A percentile compares a stretch with the other conserved stretches of the same genome.
phyloP scores from a whole-genome alignment of 768 basidiomycete species.

The button mushroom (Agaricus bisporus) region DNA sequence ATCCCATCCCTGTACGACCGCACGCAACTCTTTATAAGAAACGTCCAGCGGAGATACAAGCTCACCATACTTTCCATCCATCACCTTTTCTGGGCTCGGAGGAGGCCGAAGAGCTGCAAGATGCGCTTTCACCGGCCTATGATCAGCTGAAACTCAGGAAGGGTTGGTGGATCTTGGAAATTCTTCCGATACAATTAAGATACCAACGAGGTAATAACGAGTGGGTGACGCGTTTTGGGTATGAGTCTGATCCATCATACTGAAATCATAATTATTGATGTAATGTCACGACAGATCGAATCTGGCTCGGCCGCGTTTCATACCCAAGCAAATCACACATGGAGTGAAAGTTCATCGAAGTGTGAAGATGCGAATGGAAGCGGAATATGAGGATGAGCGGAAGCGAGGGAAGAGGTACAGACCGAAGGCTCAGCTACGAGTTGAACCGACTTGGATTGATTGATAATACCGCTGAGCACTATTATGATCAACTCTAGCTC shows the following conservation, averaged over 20 bases:
- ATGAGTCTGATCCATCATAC: constrained; percentile 11
- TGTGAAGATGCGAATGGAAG: constrained; percentile 50
- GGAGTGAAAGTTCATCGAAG: constrained; percentile 46
- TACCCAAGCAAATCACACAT: constrained; percentile 32
- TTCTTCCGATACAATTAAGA: constrained; percentile 36
- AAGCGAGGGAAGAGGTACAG: constrained; percentile 24
- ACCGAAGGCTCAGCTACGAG: constrained; percentile 18
- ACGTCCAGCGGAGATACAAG: constrained; percentile 14
- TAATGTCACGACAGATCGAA: constrained; percentile 24
- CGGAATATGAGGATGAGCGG: constrained; percentile 29
- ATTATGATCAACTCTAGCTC: too few species aligned
- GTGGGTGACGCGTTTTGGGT: constrained; percentile 31
- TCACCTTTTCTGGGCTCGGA: constrained; percentile 30
- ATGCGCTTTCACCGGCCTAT: constrained; percentile 49
- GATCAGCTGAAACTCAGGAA: constrained; percentile 47
- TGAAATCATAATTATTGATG: background rate
- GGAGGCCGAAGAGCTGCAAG: constrained; percentile 59
- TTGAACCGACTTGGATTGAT: constrained; percentile 20
- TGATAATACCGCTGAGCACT: background rate
- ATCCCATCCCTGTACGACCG: constrained; percentile 19
- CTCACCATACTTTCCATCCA: constrained; percentile 5
- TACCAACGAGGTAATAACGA: constrained; percentile 31
- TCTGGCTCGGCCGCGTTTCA: constrained; percentile 28
- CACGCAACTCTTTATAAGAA: constrained; percentile 17
- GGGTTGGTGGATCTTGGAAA: constrained; percentile 68